Conservation (phyloP, 192 early-diverging fungal genomes). For the Jimgerdemannia lactiflua region DNA sequence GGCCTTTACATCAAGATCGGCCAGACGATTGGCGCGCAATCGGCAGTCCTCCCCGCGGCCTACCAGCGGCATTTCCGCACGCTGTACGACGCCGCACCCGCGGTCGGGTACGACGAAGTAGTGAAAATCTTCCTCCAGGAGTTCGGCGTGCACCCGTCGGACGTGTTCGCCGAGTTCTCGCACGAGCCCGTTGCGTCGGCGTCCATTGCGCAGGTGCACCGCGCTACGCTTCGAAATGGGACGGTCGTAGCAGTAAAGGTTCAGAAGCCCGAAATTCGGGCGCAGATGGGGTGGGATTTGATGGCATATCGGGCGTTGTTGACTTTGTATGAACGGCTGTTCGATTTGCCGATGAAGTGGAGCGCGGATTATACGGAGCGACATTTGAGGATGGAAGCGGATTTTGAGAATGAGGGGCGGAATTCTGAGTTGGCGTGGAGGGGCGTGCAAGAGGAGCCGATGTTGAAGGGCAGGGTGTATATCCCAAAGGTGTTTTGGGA, state of each 20-base stretch:
- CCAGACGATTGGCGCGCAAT: conserved; percentile 68
- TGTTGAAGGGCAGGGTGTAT: conserved; percentile 54
- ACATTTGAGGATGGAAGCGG: conserved; percentile 79
- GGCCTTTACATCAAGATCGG: conserved; percentile 93
- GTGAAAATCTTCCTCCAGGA: conserved; percentile 65
- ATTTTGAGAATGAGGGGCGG: conserved; percentile 84
- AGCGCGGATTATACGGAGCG: conserved; percentile 66
- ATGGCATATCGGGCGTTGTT: conserved; percentile 61
- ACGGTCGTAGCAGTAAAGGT: conserved; percentile 86
- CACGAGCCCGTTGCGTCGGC: conserved; percentile 75
- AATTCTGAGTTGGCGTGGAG: conserved; percentile 70
- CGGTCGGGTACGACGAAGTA: conserved; percentile 60
- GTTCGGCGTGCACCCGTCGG: conserved; percentile 52
- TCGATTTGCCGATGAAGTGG: conserved; percentile 84
- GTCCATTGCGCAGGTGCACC: conserved; percentile 95
- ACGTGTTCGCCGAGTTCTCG: conserved; percentile 74
- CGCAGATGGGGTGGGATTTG: conserved; percentile 87
- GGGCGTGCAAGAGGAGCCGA: conserved; percentile 42
- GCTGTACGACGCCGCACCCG: conserved; percentile 84
- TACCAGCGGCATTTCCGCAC: conserved; percentile 57
- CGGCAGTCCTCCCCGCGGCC: conserved; percentile 58
- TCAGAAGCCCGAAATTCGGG: conserved; percentile 85
- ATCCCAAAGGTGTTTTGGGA: conserved; percentile 79
- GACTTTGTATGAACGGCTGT: conserved; percentile 65
- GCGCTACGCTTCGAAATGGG: conserved; percentile 65